Base-by-base conservation (phyloP, 371 early-diverging fungal species). In the Rhizopus delemar region DNA sequence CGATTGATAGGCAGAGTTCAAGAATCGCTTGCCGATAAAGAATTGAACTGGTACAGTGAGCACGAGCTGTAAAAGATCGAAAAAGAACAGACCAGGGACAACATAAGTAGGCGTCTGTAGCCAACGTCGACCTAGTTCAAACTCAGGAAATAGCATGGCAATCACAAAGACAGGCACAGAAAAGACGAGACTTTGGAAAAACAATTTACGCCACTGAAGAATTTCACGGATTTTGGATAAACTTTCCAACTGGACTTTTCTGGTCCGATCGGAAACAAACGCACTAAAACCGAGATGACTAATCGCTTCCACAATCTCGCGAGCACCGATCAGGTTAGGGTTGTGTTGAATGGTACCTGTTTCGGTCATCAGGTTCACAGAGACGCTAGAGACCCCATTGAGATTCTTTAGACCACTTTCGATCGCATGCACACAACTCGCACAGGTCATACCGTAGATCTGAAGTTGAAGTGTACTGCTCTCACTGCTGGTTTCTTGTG, bases 361-460 rank as follows among this genome's bases (percentile, higher is more conserved):
- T 70, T 93, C 86, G 8, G 88, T 84, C 51, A 91, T 79, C 51
- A 95, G 71, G 62, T 89, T 91, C 46, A 98, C 92, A 4, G 84
- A 68, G 9, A 84, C 86, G 3, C 75, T 68, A 0, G 73, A 41
- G 9, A 98, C 82, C 0, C 96, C 96, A 0, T 77, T 67, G 53
- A 81, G 56, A 12, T 74, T 73, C 5, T 45, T 38, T 0, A 98
- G 69, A 1, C 78, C 85, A 2, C 73, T 69, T 66, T 96, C 96
- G 48, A 97, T 86, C 46, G 83, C 74, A 15, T 82, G 81, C 8
- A 89, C 90, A 68, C 94, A 93, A 36, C 88, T 85, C 0, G 93
- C 83, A 64, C 91, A 92, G 2, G 93, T 90, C 96, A 97, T 94
- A 15, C 98, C 97, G 64, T 86, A 90, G n/a, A 97, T 82, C 56